Evolutionary conservation across 2,329 filamentous ascomycete genomes (phyloP).

Genomic region (Coleophoma cylindrospora): DNA sequence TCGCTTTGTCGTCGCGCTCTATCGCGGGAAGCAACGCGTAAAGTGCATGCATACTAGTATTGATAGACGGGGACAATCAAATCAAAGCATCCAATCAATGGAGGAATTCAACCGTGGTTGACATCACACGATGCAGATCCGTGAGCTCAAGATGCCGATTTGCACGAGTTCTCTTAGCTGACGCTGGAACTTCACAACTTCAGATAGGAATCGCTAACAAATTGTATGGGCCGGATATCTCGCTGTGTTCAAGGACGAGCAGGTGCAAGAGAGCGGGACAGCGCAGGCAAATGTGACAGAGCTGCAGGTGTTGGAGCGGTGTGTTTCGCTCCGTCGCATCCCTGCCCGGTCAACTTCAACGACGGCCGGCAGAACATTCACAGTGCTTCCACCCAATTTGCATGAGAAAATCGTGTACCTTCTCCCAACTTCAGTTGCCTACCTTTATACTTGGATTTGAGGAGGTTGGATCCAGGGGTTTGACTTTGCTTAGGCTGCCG

Average conservation of each 20-base stretch:
- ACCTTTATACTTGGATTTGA: not conserved
- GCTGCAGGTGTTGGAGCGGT: conserved; percentile 12
- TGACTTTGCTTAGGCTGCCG: not conserved
- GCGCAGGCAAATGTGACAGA: conserved; percentile 10
- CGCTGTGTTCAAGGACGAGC: conserved; percentile 5
- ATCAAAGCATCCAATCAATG: conserved; percentile 10
- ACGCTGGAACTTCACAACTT: not conserved
- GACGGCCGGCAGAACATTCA: conserved; percentile 10
- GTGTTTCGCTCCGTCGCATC: conserved; percentile 6
- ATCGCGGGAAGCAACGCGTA: conserved; percentile 6
- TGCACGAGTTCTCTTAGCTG: not conserved
- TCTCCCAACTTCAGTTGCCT: conserved; percentile 13
- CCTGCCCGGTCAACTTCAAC: not conserved
- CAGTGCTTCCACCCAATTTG: conserved; percentile 8
- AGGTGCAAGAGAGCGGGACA: conserved; percentile 6
- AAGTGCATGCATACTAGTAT: conserved; percentile 16
- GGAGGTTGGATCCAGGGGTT: not conserved
- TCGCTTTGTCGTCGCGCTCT: conserved; percentile 1
- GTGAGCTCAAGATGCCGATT: not conserved
- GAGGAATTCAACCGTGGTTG: not conserved
- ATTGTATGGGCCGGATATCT: conserved; percentile 15
- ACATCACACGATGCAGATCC: conserved; percentile 7
- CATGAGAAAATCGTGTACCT: conserved; percentile 2
- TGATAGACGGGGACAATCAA: not conserved
- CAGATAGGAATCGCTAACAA: not conserved